Percentiles rank a stretch among this genome's conserved stretches.
Evolutionary conservation across 805 yeast species (phyloP).

Genomic region (Ogataea glucozyma): DNA sequence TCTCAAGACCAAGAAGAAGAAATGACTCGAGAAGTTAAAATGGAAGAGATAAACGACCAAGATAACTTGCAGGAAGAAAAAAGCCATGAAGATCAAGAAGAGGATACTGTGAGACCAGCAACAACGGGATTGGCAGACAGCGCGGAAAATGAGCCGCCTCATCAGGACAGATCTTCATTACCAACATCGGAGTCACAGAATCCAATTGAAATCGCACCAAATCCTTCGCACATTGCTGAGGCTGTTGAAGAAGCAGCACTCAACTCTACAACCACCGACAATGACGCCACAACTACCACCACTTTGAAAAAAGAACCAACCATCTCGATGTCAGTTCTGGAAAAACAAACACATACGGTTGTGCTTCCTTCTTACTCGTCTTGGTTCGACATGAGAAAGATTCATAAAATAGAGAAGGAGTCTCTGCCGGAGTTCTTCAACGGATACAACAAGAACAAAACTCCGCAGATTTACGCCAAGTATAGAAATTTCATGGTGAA

Average conservation of each 20-base stretch:
- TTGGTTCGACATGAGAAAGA: constrained; percentile 76
- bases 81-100: no score
- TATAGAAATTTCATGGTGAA: constrained; percentile 89
- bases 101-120: no score
- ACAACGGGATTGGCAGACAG: no score
- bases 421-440: constrained; percentile 88
- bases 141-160: no score
- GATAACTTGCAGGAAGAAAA: no score
- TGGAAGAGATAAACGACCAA: no score
- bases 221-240: background rate
- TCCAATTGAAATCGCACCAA: background rate
- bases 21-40: no score
- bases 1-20: no score
- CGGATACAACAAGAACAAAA: constrained; percentile 60
- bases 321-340: constrained; percentile 20
- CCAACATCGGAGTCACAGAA: background rate
- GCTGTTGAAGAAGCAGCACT: background rate
- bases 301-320: constrained; percentile 16
- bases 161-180: no score
- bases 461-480: constrained; percentile 76
- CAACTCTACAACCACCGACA: background rate
- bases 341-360: constrained; percentile 74
- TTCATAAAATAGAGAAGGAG: constrained; percentile 77
- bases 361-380: constrained; percentile 84
- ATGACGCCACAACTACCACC: background rate